Base-by-base conservation (phyloP, 2,329 filamentous ascomycete species). In the Ceratocystis lukuohia region DNA sequence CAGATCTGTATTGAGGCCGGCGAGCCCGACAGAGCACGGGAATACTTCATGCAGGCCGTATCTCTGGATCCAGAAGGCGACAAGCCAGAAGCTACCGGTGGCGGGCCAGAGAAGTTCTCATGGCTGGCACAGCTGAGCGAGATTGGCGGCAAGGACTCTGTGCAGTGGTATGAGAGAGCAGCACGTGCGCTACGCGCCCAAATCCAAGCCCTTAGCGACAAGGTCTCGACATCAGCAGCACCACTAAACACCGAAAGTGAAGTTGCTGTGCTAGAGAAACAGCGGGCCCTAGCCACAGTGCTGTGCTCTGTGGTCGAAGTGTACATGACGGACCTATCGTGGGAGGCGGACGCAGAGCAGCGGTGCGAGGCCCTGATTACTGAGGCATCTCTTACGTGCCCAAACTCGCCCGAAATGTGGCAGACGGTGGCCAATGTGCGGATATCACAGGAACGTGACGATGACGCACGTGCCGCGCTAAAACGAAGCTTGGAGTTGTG, bases 321-420 rank as follows among this genome's bases (percentile, higher is more conserved):
- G 62, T 99, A 96, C 80, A 99, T 99, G 94, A 99, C 94, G 10
- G 94, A 99, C 78, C 78, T 97, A 71, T 94, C 89, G 72, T 94
- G 84, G 90, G 92, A 96, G 76, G 85, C 86, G 64, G 91, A 96
- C 73, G 94, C 93, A 4, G 94, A 99, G 78, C 79, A 83, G 70
- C 84, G 87, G 70, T 99, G 95, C 78, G 93, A 99, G 76, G 79
- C 84, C 4, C 84, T 96, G 68, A 84, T 97, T 69, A 96, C 92
- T 5, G 91, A 99, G 78, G 94, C 94, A 30, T 86, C 94, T 66
- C 79, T 96, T 71, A 84, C 95, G 69, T 89, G 89, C 67, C 91
- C 93, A 3, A 83, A 87, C 66, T 87, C 85, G 66, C 84, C 92
- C 3, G 93, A 96, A 76, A 89, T 91, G n/a, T 85, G 96, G 78